These are phyloP conservation scores for Cryptosporidium sp. DNA, from an alignment of 169 alveolate species.

Conservation along the genomic window DNA sequence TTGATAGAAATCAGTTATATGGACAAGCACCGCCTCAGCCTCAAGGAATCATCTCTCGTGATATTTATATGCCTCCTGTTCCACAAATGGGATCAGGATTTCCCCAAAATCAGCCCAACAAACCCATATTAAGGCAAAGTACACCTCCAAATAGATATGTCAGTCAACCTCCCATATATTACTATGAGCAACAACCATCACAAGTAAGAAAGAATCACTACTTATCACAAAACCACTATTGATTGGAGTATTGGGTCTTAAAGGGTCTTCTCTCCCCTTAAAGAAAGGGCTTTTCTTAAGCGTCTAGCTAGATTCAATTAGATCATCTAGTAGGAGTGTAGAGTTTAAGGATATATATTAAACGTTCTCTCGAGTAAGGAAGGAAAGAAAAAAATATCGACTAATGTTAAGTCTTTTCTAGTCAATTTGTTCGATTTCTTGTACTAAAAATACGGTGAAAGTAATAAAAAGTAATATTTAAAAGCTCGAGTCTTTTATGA, in stretches of 20 bases:
- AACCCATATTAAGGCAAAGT: conserved; percentile 3
- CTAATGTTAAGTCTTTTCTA: neutral
- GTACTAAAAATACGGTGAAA: neutral
- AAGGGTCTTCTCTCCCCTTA: neutral
- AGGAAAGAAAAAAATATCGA: neutral
- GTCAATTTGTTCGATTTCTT: neutral
- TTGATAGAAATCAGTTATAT: neutral
- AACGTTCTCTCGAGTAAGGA: neutral
- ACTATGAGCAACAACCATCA: neutral
- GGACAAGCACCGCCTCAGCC: neutral
- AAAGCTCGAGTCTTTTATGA: neutral
- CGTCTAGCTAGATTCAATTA: neutral
- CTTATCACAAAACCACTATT: neutral
- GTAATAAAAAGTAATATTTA: conserved; percentile 6
- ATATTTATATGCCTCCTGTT: neutral
- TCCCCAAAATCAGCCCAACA: neutral
- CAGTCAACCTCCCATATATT: conserved; percentile 60
- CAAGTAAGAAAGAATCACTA: conserved; percentile 32
- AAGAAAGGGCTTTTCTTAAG: neutral
- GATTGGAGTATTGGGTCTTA: neutral
- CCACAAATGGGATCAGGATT: neutral
- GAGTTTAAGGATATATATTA: neutral
- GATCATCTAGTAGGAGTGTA: conserved; percentile 2
- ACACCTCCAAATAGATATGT: conserved; percentile 28
- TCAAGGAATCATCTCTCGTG: neutral